Evolutionary conservation across 768 basidiomycete genomes (phyloP).

Genomic region (Inosperma sp.): DNA sequence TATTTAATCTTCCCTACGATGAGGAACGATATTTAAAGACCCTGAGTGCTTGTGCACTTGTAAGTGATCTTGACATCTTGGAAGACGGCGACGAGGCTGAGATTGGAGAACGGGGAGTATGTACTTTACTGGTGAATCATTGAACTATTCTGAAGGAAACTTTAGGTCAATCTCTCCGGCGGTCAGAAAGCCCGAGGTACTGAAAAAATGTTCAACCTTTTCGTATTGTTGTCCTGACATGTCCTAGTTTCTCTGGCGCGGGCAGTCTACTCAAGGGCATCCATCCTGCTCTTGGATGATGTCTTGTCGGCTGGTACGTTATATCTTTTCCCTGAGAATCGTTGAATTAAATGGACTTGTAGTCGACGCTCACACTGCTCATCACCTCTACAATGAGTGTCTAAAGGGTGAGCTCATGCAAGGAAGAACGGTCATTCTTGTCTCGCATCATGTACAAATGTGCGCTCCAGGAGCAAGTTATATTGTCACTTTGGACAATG

Average conservation of each 20-base stretch:
- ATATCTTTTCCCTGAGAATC: conserved; percentile 3
- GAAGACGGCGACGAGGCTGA: conserved; percentile 88
- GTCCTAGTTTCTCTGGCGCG: conserved; percentile 47
- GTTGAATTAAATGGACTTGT: background rate
- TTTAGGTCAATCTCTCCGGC: conserved; percentile 48
- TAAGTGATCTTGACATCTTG: conserved; percentile 72
- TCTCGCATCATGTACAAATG: conserved; percentile 92
- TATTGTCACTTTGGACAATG: conserved; percentile 80
- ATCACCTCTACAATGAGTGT: conserved; percentile 81
- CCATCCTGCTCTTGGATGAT: conserved; percentile 79
- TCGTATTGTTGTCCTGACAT: conserved; percentile 25
- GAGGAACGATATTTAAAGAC: conserved; percentile 71
- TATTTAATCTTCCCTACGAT: conserved; percentile 74
- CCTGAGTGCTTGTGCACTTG: conserved; percentile 66
- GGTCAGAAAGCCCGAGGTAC: conserved; percentile 67
- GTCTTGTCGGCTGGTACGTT: conserved; percentile 65
- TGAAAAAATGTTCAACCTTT: conserved; percentile 36
- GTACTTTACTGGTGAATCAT: background rate
- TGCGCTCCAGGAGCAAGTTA: conserved; percentile 77
- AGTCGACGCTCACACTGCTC: conserved; percentile 92
- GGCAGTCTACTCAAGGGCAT: conserved; percentile 86
- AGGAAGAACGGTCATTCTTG: conserved; percentile 82
- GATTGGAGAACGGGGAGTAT: conserved; percentile 80
- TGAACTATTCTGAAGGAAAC: background rate
- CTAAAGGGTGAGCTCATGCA: conserved; percentile 78